Evolutionary conservation across 2,329 filamentous ascomycete species (phyloP).

Genomic region (Aaosphaeria pasadenensis): DNA sequence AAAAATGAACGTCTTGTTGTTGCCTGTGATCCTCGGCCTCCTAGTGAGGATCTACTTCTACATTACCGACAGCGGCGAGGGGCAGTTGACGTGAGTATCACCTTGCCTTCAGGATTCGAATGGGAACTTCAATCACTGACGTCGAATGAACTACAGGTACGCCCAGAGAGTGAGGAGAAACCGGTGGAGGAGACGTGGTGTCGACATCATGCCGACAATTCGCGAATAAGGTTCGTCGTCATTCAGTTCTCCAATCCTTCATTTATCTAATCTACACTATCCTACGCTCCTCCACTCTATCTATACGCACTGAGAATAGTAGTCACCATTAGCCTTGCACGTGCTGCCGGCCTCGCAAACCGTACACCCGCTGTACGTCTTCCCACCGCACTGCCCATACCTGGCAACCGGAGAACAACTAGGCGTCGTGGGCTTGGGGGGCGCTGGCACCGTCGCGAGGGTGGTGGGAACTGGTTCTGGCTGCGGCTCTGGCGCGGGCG

Average conservation of each 20-base stretch:
- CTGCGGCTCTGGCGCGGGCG: constrained; percentile 1
- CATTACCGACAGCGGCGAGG: too few species aligned
- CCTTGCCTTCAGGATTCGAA: too few species aligned
- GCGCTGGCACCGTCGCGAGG: constrained; percentile 3
- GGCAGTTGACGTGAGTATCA: too few species aligned
- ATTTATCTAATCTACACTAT: neutral
- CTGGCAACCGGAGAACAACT: constrained; percentile 10
- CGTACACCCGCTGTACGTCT: constrained; percentile 17
- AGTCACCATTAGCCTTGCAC: constrained; percentile 20
- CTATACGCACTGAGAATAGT: constrained; percentile 24
- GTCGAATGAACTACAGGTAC: too few species aligned
- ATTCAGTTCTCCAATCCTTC: neutral
- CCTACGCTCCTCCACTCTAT: neutral
- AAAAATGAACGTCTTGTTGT: too few species aligned
- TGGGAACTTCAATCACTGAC: too few species aligned
- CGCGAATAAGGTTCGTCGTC: too few species aligned
- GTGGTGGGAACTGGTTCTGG: constrained; percentile 4
- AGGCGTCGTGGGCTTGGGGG: constrained; percentile 6
- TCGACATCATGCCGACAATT: too few species aligned
- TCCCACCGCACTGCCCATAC: constrained; percentile 24
- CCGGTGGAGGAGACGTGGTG: too few species aligned
- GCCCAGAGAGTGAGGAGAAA: too few species aligned
- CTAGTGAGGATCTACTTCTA: too few species aligned
- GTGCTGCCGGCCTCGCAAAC: constrained; percentile 18
- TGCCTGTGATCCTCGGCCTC: too few species aligned